Evolutionary conservation across 345 rosid genomes (phyloP), one percentile per base, ranked within the genome.

Genomic region (Bruguiera parviflora): DNA sequence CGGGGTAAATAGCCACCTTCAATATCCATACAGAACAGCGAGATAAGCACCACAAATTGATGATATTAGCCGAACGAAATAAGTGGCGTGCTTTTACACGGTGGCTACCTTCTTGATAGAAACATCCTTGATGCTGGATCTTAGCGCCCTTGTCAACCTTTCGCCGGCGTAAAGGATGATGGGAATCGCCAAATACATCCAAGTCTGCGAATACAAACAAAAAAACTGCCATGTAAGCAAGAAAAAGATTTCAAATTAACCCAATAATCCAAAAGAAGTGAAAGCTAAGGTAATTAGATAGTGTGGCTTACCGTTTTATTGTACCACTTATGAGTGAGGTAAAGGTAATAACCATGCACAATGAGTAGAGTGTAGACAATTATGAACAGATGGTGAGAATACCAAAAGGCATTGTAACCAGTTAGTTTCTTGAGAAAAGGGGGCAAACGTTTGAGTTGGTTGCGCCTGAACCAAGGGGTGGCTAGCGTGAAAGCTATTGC

Each of bases 331-430:
- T 81, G 71, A 62, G 82, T 79, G 27, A 88, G 79, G 79, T 88
- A 91, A 29, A 91, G 84, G 75, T 77, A 78, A 52, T 70, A 64
- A 7, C 97, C 97, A 65, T 91, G 97, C 5, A 83, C 86, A 68
- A 91, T 46, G 43, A 91, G 92, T 69, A 88, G 79, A 24, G 79
- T 25, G 71, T 88, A 91, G 78, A 91, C 97, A 21, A 91, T 79
- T 76, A 88, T 68, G 46, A 91, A 91, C 58, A 91, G 75, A 43
- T 91, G 97, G 72, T 91, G 95, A 21, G 94, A 87, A 71, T 91
- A 91, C 97, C 97, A 88, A 62, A 91, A 91, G 68, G 95, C 94
- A 71, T 91, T 91, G 78, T 87, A 91, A 55, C 97, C 90, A 3
- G 97, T 87, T 53, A 91, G 86, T 64, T 84, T 87, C 84, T 81